These are phyloP conservation scores for Phytophthora sojae DNA, from an alignment of 352 stramenopile genomes.

Conservation along the genomic window DNA sequence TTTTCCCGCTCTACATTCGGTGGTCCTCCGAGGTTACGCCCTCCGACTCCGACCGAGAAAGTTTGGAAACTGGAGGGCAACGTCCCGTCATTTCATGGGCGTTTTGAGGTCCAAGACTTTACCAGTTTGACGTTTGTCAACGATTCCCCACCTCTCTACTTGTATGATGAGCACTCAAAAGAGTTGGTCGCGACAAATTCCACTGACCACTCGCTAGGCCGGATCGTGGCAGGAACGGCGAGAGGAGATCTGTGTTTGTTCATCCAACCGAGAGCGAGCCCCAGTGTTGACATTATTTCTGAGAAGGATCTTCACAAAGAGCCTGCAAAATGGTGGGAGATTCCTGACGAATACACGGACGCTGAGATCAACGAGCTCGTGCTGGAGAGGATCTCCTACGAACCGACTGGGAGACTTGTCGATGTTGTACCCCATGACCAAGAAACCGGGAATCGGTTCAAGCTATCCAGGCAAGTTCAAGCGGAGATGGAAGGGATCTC, in stretches of 20 bases:
- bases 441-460: slow-evolving; percentile 74
- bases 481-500: slow-evolving; percentile 62
- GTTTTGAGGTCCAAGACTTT: slow-evolving; percentile 78
- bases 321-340: slow-evolving; percentile 79
- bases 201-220: slow-evolving; percentile 65
- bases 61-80: slow-evolving; percentile 82
- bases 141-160: slow-evolving; percentile 65
- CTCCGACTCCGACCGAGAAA: slow-evolving; percentile 65
- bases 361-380: slow-evolving; percentile 70
- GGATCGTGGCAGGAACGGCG: slow-evolving; percentile 66
- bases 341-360: slow-evolving; percentile 70
- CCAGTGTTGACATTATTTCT: slow-evolving; percentile 39
- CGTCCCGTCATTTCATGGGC: slow-evolving; percentile 71
- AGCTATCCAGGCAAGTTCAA: slow-evolving; percentile 61
- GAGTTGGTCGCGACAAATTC: slow-evolving; percentile 49
- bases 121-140: slow-evolving; percentile 74
- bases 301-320: slow-evolving; percentile 46
- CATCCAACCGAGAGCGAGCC: slow-evolving; percentile 59
- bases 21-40: slow-evolving; percentile 50
- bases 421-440: slow-evolving; percentile 71
- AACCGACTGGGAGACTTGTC: slow-evolving; percentile 63
- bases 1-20: slow-evolving; percentile 75
- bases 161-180: slow-evolving; percentile 61
- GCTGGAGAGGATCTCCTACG: slow-evolving; percentile 66
- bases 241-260: slow-evolving; percentile 79